Evolutionary conservation across 176 grass and related monocot species (phyloP), one percentile per base, ranked within the genome.

Genomic region (Oryza meyeriana): DNA sequence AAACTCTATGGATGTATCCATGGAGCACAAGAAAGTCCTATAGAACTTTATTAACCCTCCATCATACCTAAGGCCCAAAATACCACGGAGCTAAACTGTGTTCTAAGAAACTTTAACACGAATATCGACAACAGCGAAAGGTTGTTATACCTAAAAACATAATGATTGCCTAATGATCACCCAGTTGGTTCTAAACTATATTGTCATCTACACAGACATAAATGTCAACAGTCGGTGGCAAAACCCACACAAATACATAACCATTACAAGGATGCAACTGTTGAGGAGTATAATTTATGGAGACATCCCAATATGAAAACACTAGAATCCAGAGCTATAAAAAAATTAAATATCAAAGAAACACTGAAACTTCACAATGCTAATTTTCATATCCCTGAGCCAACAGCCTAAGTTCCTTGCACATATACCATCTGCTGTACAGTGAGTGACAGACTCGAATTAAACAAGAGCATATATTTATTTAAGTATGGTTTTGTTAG

Each of bases 141-240:
- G 69, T 6, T 74, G 44, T 55, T 22, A 52, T 67, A 83, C 80
- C 76, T 86, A 39, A 69, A 79, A 14, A 58, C 4, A 12, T 16
- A 8, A 30, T 48, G 34, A 77, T 20, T 2, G 6, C 52, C 64
- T 50, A 77, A 70, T 39, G 24, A 82, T 69, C 41, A 24, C 69
- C 66, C n/a, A 8, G 34, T 13, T 18, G 4, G 67, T 44, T 68
- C 58, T 79, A 58, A 44, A 76, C n/a, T 30, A 71, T 64, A 81
- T 65, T 55, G 55, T 66, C 36, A 74, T 74, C 50, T 66, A 28
- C 45, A n/a, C 24, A 79, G 42, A 85, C 16, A 67, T 57, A 52
- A 52, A 73, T 5, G 20, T 66, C 33, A 84, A 74, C 7, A 7
- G 40, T 28, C 18, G 10, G 2, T 63, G 39, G 38, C 79, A 70